Base-by-base conservation (phyloP, 2,329 filamentous ascomycete genomes). In the Akanthomyces dipterigenus region DNA sequence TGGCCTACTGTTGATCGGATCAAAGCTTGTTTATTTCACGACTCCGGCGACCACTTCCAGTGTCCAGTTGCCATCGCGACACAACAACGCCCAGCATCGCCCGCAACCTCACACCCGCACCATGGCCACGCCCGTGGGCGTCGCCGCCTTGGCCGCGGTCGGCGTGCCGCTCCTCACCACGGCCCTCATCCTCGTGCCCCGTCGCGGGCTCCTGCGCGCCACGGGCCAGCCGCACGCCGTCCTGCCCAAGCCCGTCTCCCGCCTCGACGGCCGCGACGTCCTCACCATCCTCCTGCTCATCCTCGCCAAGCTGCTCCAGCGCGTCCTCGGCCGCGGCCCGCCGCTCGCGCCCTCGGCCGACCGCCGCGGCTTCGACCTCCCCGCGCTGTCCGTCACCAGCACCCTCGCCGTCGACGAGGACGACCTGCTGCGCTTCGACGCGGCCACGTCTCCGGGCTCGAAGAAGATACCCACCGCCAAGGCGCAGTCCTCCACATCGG, bases 171-270 rank as follows among this genome's bases (percentile, higher is more conserved):
- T 57, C 31, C 8, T 62, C 34, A 59, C 49, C 48, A 36, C 50
- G 12, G 43, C 22, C 38, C 36, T 54, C n/a, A 48, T 62, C 20
- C 62, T 59, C 51, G 42, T 57, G 24, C 60, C 60, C 22, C 43
- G 60, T 18, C 46, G 43, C 9, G 43, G 48, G 7, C 42, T 63
- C 43, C 45, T 50, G 28, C 48, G 38, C 18, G 56, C 53, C 24
- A 63, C 62, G 8, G 58, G 55, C n/a, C 46, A 24, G 43, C 24
- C 16, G 18, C 56, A 60, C 26, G 62, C 62, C 26, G 51, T 60
- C 12, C 50, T 63, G 14, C 50, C 56, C 45, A 63, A 55, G 36
- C 56, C 62, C 42, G 62, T 60, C 20, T 63, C 62, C 16, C 56
- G 62, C 1, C 62, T 63, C 51, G 50, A 51, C 62, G 51, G 50